Conservation (phyloP, 2,329 filamentous ascomycete genomes). For the Botrytis cinerea region DNA sequence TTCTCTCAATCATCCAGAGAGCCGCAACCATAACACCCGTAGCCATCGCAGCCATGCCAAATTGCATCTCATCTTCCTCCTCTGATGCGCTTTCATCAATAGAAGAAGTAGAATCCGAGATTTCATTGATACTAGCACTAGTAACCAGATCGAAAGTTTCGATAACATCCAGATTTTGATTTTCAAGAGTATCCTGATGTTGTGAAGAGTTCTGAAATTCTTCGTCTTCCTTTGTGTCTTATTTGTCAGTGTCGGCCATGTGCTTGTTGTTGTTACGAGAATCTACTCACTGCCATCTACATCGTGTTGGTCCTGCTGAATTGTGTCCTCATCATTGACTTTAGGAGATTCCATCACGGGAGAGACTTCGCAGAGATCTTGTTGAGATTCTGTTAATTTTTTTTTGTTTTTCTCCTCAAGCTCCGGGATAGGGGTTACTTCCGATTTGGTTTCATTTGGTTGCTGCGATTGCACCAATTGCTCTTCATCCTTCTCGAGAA, state of each 20-base stretch:
- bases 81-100: neutral
- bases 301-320: neutral
- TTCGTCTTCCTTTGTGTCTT: neutral
- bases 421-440: fast-evolving
- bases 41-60: neutral
- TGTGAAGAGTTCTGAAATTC: neutral
- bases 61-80: neutral
- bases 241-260: too few species aligned
- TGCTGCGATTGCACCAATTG: neutral
- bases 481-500: neutral
- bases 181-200: neutral
- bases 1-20: constrained; percentile 10
- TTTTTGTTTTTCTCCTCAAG: neutral
- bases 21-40: neutral
- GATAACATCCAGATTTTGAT: fast-evolving
- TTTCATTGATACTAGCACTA: neutral
- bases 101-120: neutral
- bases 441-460: fast-evolving
- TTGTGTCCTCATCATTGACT: neutral
- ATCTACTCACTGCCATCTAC: neutral
- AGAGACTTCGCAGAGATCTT: too few species aligned
- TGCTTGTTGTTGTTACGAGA: too few species aligned
- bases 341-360: neutral
- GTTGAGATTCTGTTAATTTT: neutral
- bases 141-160: fast-evolving